Conservation (phyloP, 371 early-diverging fungal genomes). For the Mucor indicus region DNA sequence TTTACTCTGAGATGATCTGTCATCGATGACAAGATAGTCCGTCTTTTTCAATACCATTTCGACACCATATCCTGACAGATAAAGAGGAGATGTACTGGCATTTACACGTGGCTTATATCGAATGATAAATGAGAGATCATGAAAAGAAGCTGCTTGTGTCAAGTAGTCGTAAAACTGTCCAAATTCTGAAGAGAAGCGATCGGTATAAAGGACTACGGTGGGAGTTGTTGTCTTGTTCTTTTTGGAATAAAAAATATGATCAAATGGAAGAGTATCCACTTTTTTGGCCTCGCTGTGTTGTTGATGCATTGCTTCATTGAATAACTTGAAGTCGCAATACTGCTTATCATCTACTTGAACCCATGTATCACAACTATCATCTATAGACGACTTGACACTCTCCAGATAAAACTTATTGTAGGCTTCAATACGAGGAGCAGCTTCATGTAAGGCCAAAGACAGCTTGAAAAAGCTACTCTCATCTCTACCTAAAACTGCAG, state of each 20-base stretch:
- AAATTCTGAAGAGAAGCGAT: constrained; percentile 44
- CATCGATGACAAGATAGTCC: constrained; percentile 93
- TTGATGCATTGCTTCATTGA: constrained; percentile 12
- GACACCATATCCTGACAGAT: constrained; percentile 87
- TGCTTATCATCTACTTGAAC: constrained; percentile 60
- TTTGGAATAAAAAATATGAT: constrained; percentile 15
- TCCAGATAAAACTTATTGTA: constrained; percentile 75
- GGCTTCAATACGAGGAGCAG: constrained; percentile 79
- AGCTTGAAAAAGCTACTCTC: constrained; percentile 47
- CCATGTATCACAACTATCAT: constrained; percentile 66
- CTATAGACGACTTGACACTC: constrained; percentile 49
- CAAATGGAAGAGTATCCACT: constrained; percentile 44
- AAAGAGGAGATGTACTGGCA: constrained; percentile 28
- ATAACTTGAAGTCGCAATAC: constrained; percentile 51
- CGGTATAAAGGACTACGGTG: constrained; percentile 53
- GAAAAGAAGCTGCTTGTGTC: constrained; percentile 21
- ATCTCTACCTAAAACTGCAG: constrained; percentile 6
- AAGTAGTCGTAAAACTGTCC: constrained; percentile 36
- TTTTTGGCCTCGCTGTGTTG: constrained; percentile 8
- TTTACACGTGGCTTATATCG: constrained; percentile 47
- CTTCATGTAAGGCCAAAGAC: constrained; percentile 61
- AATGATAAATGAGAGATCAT: constrained; percentile 41
- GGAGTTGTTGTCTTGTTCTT: constrained; percentile 1
- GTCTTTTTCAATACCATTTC: constrained; percentile 90
- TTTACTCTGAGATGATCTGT: constrained; percentile 58